Percentiles rank a stretch among this genome's conserved stretches.
Conservation (phyloP, 2,329 filamentous ascomycete species). For the Hypoxylon sp. region DNA sequence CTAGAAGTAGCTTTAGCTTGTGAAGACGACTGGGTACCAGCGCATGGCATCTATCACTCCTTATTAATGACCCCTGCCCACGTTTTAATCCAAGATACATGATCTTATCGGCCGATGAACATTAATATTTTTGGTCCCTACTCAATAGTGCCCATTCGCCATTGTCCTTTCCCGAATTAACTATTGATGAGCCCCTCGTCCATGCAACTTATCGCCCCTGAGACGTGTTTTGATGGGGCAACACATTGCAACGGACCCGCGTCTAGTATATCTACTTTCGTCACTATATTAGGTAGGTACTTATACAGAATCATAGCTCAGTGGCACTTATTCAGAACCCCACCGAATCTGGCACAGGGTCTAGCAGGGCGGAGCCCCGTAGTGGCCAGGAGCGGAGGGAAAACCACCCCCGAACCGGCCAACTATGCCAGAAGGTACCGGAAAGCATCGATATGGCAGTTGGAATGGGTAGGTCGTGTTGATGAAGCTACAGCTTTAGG, state of each 20-base stretch:
- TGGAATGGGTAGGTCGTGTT: too few relatives aligned
- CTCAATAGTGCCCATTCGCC: background rate
- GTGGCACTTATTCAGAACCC: conserved; percentile 34
- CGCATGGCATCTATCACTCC: too few relatives aligned
- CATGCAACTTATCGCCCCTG: background rate
- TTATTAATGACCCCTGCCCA: too few relatives aligned
- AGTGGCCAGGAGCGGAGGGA: too few relatives aligned
- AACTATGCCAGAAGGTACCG: conserved; percentile 28
- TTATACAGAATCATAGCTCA: background rate
- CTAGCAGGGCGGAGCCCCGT: too few relatives aligned
- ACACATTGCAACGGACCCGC: conserved; percentile 33
- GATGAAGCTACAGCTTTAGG: too few relatives aligned
- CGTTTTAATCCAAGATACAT: too few relatives aligned
- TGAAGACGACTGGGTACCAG: too few relatives aligned
- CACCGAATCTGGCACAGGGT: too few relatives aligned
- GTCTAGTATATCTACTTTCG: conserved; percentile 6
- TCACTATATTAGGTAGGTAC: conserved; percentile 20
- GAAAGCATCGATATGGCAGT: background rate
- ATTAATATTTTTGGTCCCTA: background rate
- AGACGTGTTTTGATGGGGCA: background rate
- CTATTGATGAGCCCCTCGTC: background rate
- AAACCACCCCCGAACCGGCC: background rate
- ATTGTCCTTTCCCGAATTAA: background rate
- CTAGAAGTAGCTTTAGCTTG: too few relatives aligned
- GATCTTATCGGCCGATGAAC: too few relatives aligned